These are phyloP conservation scores for Fraxinus angustifolia DNA, from an alignment of 305 asterid genomes.

Conservation along the genomic window DNA sequence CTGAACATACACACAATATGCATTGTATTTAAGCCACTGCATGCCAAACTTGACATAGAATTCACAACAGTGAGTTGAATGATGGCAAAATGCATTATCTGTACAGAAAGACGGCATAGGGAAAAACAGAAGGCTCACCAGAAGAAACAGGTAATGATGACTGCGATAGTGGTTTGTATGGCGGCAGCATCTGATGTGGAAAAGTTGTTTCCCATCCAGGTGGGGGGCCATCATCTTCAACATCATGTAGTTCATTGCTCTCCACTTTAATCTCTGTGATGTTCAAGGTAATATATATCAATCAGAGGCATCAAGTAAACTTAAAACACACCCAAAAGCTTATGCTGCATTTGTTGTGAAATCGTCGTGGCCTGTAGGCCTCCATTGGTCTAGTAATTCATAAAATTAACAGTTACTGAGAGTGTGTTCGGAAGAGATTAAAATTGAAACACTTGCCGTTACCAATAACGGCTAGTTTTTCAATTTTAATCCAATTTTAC, in stretches of 20 bases:
- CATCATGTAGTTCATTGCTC: conserved; percentile 34
- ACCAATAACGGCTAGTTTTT: too few relatives aligned
- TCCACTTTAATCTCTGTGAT: conserved; percentile 43
- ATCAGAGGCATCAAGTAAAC: conserved; percentile 16
- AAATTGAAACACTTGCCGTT: too few relatives aligned
- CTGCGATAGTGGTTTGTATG: conserved; percentile 32
- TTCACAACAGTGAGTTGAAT: not conserved
- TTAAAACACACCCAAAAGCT: not conserved
- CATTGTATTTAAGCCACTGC: not conserved
- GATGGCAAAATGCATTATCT: not conserved
- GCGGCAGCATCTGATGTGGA: conserved; percentile 35
- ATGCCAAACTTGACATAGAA: not conserved
- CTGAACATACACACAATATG: not conserved
- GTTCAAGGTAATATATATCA: conserved; percentile 23
- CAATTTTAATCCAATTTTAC: too few relatives aligned
- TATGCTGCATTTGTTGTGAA: not conserved
- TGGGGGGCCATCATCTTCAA: conserved; percentile 64
- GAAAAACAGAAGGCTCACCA: conserved; percentile 35
- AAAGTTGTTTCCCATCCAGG: conserved; percentile 65
- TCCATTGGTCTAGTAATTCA: conserved; percentile 11
- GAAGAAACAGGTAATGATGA: conserved; percentile 36
- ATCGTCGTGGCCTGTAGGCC: not conserved
- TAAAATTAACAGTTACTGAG: conserved; percentile 13
- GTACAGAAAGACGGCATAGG: not conserved
- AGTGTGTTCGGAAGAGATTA: too few relatives aligned